Conservation (phyloP, 192 early-diverging fungal species). For the Coemansia guatemalensis region DNA sequence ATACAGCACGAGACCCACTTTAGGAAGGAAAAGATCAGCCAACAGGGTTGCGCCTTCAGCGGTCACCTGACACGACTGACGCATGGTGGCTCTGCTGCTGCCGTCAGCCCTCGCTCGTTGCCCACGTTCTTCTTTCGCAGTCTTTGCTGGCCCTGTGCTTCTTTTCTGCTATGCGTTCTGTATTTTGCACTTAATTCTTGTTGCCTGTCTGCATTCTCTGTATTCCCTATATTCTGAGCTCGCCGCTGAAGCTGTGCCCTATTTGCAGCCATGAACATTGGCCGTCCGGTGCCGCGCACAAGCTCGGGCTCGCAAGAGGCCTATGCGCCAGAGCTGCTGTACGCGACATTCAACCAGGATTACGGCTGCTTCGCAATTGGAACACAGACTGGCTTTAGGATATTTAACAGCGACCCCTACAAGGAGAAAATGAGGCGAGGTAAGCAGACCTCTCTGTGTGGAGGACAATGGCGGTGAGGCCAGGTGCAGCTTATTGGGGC, state of each 20-base stretch:
- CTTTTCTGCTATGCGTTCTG: too few relatives aligned
- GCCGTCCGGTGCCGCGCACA: conserved; percentile 38
- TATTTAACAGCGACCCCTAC: conserved; percentile 81
- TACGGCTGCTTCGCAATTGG: conserved; percentile 82
- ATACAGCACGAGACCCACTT: too few relatives aligned
- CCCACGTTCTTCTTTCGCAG: too few relatives aligned
- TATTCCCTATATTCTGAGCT: background rate
- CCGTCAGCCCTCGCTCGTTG: too few relatives aligned
- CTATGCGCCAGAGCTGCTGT: conserved; percentile 61
- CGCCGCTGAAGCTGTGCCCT: background rate
- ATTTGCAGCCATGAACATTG: conserved; percentile 34
- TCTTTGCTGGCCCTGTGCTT: too few relatives aligned
- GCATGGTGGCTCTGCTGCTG: background rate
- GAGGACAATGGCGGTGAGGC: background rate
- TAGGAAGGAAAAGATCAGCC: too few relatives aligned
- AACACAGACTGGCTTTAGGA: conserved; percentile 78
- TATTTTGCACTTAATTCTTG: background rate
- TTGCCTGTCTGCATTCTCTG: conserved; percentile 1
- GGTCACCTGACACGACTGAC: conserved; percentile 4
- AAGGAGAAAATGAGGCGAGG: conserved; percentile 76
- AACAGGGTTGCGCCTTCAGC: conserved; percentile 2
- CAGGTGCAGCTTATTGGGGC: too few relatives aligned
- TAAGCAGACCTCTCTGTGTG: conserved; percentile 8
- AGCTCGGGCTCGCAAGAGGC: conserved; percentile 39
- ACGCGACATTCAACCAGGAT: conserved; percentile 82